phyloP scores from a whole-genome alignment of 1,284 basidiomycete species.

The Cystobasidium slooffiae region DNA sequence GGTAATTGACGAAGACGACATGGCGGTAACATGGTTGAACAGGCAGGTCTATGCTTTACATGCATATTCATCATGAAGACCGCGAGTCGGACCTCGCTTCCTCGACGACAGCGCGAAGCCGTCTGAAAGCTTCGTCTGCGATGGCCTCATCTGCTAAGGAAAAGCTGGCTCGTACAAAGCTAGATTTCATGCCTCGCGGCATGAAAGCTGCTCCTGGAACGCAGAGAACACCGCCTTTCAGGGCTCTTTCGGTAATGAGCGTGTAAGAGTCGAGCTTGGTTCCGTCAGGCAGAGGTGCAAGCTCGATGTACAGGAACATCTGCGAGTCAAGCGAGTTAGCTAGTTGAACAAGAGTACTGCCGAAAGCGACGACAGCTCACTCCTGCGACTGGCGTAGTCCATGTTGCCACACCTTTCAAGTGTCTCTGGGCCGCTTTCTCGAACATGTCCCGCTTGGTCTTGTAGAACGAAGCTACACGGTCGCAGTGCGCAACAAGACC shows the following conservation, averaged over 20 bases:
- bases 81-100: constrained; percentile 40
- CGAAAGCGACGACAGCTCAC: not conserved
- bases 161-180: constrained; percentile 79
- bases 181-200: constrained; percentile 68
- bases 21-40: too few species aligned
- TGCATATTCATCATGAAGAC: too few species aligned
- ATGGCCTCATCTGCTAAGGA: constrained; percentile 71
- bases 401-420: constrained; percentile 76
- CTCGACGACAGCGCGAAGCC: constrained; percentile 68
- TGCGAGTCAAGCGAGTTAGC: not conserved
- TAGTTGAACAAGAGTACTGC: too few species aligned
- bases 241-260: constrained; percentile 76
- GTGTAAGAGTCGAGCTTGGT: constrained; percentile 71
- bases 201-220: constrained; percentile 78
- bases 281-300: constrained; percentile 49
- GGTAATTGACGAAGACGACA: too few species aligned
- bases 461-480: constrained; percentile 75
- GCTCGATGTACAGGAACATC: constrained; percentile 55
- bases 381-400: constrained; percentile 83
- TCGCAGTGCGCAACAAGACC: constrained; percentile 76
- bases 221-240: constrained; percentile 80
- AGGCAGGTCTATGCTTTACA: too few species aligned
- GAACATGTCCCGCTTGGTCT: constrained; percentile 75
- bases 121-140: constrained; percentile 73
- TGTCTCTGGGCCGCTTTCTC: constrained; percentile 74